Percentiles rank a stretch among this genome's conserved stretches.
Evolutionary conservation across 2,329 filamentous ascomycete species (phyloP).

Genomic region (Plenodomus lindquistii): DNA sequence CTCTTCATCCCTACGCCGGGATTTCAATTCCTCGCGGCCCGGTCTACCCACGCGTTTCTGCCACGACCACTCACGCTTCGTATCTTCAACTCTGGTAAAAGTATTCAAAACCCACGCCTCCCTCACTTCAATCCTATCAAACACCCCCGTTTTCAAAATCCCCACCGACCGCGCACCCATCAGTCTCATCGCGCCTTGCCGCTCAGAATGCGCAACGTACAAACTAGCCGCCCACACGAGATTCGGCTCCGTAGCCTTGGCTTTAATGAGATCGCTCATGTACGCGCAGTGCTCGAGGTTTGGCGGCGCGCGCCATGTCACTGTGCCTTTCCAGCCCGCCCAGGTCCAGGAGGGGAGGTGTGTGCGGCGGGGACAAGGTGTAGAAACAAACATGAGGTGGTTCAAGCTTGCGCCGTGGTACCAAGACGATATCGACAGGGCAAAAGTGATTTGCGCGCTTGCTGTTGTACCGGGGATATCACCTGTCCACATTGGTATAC

Average conservation of each 20-base stretch:
- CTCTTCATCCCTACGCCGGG: constrained; percentile 2
- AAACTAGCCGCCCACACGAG: constrained; percentile 15
- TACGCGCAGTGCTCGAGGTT: constrained; percentile 7
- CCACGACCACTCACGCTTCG: constrained; percentile 5
- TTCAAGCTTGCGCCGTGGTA: constrained; percentile 7
- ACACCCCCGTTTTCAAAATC: too few species aligned
- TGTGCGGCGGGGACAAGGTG: constrained; percentile 4
- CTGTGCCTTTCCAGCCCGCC: constrained; percentile 17
- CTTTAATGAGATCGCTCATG: constrained; percentile 12
- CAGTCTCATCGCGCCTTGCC: not conserved
- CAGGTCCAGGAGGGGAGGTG: constrained; percentile 10
- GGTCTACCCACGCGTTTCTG: constrained; percentile 2
- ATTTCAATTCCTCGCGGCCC: constrained; percentile 2
- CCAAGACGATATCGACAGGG: constrained; percentile 13
- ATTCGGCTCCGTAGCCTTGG: constrained; percentile 1
- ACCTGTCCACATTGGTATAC: constrained; percentile 14
- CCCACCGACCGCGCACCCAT: not conserved
- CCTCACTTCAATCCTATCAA: not conserved
- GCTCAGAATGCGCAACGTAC: constrained; percentile 1
- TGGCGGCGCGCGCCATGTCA: constrained; percentile 15
- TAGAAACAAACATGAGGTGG: constrained; percentile 10
- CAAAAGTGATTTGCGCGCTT: constrained; percentile 10
- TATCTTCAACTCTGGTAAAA: constrained; percentile 2
- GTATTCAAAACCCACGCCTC: constrained; percentile 3
- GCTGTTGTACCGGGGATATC: constrained; percentile 1